Evolutionary conservation across 495 filamentous ascomycete species (phyloP), one percentile per base, ranked within the genome.

Genomic region (Neurospora sublineolata): DNA sequence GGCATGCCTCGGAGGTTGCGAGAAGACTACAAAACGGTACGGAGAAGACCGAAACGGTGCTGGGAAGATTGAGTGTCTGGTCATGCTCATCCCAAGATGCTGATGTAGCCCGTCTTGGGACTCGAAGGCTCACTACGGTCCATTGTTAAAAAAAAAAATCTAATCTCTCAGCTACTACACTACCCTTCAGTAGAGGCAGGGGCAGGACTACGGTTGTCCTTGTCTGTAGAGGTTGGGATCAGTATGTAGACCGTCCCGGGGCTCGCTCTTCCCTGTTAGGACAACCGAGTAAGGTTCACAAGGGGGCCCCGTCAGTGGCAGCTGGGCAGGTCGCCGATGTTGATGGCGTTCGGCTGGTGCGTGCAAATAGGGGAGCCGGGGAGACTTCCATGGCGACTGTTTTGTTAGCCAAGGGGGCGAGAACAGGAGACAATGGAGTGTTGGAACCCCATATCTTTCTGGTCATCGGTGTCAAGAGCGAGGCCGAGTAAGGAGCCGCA

Each of bases 311-410:
- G 38, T 42, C 39, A 64, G 41, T 40, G 67, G 41, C 37, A 37
- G 36, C 68, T 39, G 52, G 67, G 67, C 69, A 73, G 76, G 76
- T 77, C 76, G 75, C 73, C 76, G 76, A 77, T 72, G 30, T 73
- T 60, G 44, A 74, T 37, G 39, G 42, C 68, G 68, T 52, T 70
- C 58, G 27, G 52, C 27, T 33, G 52, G 52, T 60, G 52, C 52
- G 52, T 60, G 52, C 52, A 60, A 60, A 18, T 64, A 64, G 52
- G 52, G 52, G 52, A 64, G 30, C 52, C 52, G 52, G 52, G 52
- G 27, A 64, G 23, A 67, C 46, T 9, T 37, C 70, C 70, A 71
- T 40, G 38, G 38, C 33, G 33, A n/a, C 23, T 67, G 46, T 69
- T 38, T 18, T 4, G n/a, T 14, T 41, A 71, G 12, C 27, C 27